Conservation (phyloP, 768 basidiomycete species). For the Rhodotorula sphaerocarpa region DNA sequence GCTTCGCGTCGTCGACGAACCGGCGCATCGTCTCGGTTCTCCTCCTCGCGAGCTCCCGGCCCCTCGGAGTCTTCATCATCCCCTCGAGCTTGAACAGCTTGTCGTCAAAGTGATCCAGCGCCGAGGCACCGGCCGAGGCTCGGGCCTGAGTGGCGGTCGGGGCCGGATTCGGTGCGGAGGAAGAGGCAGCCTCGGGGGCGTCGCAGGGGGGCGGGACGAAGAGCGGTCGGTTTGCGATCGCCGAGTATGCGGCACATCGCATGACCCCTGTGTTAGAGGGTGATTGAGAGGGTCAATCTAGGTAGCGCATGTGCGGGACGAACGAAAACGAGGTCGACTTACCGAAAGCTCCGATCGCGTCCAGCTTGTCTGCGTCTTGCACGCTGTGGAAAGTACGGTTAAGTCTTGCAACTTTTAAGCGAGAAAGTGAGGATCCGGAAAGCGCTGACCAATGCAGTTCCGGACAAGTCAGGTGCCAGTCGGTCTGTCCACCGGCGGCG, state of each 20-base stretch:
- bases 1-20: constrained; percentile 15
- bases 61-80: constrained; percentile 32
- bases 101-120: constrained; percentile 37
- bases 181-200: background rate
- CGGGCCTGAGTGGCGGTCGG: background rate
- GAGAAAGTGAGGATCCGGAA: background rate
- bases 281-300: background rate
- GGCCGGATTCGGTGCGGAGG: background rate
- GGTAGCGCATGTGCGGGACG: too few relatives aligned
- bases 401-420: background rate
- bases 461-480: constrained; percentile 16
- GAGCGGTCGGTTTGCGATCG: constrained; percentile 17
- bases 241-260: constrained; percentile 37
- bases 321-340: background rate
- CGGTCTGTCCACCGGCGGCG: background rate
- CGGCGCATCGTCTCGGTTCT: constrained; percentile 16
- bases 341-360: constrained; percentile 36
- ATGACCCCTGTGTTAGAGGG: constrained; percentile 21
- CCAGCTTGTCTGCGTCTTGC: constrained; percentile 34
- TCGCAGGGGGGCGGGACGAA: background rate
- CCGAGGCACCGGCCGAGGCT: constrained; percentile 10
- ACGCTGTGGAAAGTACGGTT: constrained; percentile 7
- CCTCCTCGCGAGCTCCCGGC: constrained; percentile 8
- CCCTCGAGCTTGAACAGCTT: constrained; percentile 35
- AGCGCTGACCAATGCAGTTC: constrained; percentile 31